Evolutionary conservation across 768 basidiomycete genomes (phyloP).

Genomic region (Mycena sanguinolenta): DNA sequence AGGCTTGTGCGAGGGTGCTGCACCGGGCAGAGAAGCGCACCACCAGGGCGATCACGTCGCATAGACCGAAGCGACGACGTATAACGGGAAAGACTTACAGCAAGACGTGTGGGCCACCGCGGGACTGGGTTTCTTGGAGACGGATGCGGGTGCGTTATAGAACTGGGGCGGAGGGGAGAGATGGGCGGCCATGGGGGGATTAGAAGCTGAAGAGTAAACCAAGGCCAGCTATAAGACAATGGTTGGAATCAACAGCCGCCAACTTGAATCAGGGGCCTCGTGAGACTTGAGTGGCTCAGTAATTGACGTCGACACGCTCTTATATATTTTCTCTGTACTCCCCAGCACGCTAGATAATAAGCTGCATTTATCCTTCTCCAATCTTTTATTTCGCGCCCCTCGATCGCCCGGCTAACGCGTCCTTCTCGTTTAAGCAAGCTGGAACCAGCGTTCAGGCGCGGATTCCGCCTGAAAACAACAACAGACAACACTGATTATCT

Average conservation of each 20-base stretch:
- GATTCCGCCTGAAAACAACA: background rate
- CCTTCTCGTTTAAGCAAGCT: background rate
- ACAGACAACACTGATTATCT: background rate
- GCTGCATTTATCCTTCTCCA: background rate
- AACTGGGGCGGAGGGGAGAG: constrained; percentile 44
- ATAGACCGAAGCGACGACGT: constrained; percentile 19
- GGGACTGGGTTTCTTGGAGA: constrained; percentile 52
- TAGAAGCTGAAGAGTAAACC: constrained; percentile 7
- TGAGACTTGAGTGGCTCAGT: too few species aligned
- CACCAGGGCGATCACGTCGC: constrained; percentile 52
- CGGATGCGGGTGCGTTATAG: constrained; percentile 50
- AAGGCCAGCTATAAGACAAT: constrained; percentile 15
- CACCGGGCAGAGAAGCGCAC: background rate
- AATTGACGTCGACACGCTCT: too few species aligned
- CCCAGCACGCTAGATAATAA: background rate
- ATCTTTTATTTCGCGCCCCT: background rate
- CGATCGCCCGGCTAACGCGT: constrained; percentile 27
- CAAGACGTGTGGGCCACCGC: constrained; percentile 82
- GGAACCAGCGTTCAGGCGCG: background rate
- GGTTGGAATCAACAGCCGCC: constrained; percentile 13
- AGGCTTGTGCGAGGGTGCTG: background rate
- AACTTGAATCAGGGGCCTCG: constrained; percentile 24
- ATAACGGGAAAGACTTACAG: constrained; percentile 65
- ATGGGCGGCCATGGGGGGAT: constrained; percentile 20
- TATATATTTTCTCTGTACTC: too few species aligned